Evolutionary conservation across 371 early-diverging fungal genomes (phyloP).

Genomic region (Mortierella sp.): DNA sequence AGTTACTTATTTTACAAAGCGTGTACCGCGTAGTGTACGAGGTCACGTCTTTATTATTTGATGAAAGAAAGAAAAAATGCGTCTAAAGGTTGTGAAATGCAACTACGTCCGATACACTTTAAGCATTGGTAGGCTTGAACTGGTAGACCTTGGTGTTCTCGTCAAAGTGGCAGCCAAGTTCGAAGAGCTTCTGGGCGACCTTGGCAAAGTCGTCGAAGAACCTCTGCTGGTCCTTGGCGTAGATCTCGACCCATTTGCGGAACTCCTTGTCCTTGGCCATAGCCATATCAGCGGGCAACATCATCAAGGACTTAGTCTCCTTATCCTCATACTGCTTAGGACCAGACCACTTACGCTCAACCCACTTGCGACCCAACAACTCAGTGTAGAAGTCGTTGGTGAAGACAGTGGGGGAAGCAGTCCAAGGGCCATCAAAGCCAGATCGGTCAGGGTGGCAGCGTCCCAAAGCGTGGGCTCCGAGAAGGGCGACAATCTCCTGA

Average conservation of each 20-base stretch:
- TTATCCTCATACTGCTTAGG: constrained; percentile 90
- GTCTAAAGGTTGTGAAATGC: background rate
- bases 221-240: constrained; percentile 83
- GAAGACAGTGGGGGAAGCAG: constrained; percentile 88
- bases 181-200: constrained; percentile 87
- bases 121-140: constrained; percentile 64
- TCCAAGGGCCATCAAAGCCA: constrained; percentile 95
- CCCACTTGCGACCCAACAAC: constrained; percentile 86
- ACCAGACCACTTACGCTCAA: constrained; percentile 85
- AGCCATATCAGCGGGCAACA: constrained; percentile 87
- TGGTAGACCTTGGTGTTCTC: constrained; percentile 69
- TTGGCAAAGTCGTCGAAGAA: constrained; percentile 91
- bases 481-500: constrained; percentile 93
- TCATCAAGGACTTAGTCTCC: constrained; percentile 76
- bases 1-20: too few relatives aligned
- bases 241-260: constrained; percentile 82
- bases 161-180: constrained; percentile 85
- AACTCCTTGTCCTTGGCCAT: constrained; percentile 77
- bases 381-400: constrained; percentile 90
- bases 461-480: constrained; percentile 97
- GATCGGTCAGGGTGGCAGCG: constrained; percentile 92
- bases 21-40: too few relatives aligned
- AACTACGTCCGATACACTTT: constrained; percentile 16
- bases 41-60: background rate
- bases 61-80: background rate